phyloP scores from a whole-genome alignment of 2,329 filamentous ascomycete species.

The Nigrograna mackinnonii region DNA sequence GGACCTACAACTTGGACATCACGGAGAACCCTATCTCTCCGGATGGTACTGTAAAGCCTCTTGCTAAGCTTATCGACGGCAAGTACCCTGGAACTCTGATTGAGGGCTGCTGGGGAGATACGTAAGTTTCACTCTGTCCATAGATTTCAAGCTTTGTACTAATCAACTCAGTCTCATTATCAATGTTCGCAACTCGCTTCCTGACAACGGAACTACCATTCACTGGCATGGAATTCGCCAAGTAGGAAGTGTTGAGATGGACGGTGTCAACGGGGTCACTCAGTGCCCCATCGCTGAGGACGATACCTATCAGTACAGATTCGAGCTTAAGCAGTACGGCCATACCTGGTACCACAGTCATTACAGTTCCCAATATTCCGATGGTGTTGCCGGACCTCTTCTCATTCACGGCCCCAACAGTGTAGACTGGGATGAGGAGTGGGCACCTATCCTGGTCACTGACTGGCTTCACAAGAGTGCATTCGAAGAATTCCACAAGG shows the following conservation, averaged over 20 bases:
- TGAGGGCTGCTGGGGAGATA: constrained; percentile 29
- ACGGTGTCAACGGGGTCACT: constrained; percentile 57
- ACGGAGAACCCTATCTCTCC: constrained; percentile 12
- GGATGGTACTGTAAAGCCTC: constrained; percentile 20
- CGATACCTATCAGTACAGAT: constrained; percentile 20
- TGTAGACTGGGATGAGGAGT: constrained; percentile 17
- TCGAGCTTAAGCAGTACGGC: constrained; percentile 20
- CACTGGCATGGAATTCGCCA: constrained; percentile 64
- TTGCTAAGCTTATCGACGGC: constrained; percentile 25
- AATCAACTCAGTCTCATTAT: constrained; percentile 15
- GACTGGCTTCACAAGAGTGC: constrained; percentile 21
- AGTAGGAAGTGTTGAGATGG: constrained; percentile 44
- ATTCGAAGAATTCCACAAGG: constrained; percentile 13
- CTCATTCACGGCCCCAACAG: constrained; percentile 20
- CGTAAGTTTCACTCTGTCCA: constrained; percentile 3
- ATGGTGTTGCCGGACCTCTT: constrained; percentile 40
- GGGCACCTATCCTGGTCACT: constrained; percentile 18
- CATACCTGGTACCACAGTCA: constrained; percentile 44
- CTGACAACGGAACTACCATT: constrained; percentile 62
- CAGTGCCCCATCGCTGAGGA: constrained; percentile 54
- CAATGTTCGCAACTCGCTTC: constrained; percentile 55
- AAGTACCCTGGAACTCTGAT: constrained; percentile 22
- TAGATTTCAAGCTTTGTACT: neutral
- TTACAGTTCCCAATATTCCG: constrained; percentile 43
- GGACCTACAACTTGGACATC: constrained; percentile 13